Conservation (phyloP, 73 alveolate genomes). For the Blepharisma stoltei region DNA sequence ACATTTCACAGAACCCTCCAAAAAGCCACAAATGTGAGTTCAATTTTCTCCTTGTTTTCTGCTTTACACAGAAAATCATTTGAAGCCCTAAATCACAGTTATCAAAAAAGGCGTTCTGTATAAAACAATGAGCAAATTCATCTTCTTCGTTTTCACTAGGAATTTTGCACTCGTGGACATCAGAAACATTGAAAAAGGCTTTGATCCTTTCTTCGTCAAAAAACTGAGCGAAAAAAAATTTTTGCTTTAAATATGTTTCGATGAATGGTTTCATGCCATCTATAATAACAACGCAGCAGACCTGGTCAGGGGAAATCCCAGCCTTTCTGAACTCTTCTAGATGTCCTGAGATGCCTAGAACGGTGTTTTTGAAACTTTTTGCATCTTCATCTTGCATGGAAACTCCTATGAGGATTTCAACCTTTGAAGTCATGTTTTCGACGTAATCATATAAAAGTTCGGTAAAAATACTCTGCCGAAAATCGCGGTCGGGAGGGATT, state of each 20-base stretch:
- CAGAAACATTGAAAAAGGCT: neutral
- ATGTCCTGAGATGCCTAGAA: slow-evolving; percentile 35
- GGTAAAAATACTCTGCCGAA: too few relatives aligned
- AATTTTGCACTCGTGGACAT: neutral
- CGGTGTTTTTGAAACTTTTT: slow-evolving; percentile 31
- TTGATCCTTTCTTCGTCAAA: slow-evolving; percentile 6
- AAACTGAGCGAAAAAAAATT: neutral
- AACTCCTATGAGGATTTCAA: slow-evolving; percentile 26
- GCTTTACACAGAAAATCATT: slow-evolving; percentile 1
- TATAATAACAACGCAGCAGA: neutral
- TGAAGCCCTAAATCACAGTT: neutral
- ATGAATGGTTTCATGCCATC: slow-evolving; percentile 28
- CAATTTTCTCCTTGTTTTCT: neutral
- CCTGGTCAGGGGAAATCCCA: neutral
- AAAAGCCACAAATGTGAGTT: slow-evolving; percentile 33
- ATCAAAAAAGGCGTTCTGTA: neutral
- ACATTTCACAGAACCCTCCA: slow-evolving; percentile 31
- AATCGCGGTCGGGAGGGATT: too few relatives aligned
- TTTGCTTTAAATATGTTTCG: slow-evolving; percentile 8
- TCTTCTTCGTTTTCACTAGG: too few relatives aligned
- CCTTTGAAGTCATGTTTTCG: neutral
- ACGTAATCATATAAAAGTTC: too few relatives aligned
- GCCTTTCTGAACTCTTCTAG: neutral
- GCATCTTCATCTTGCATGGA: slow-evolving; percentile 54
- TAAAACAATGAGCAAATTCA: neutral